Percentiles rank a stretch among this genome's conserved stretches.
These are phyloP conservation scores for Dendrostoma leiphaemia DNA, from an alignment of 2,329 filamentous ascomycete genomes.

Conservation along the genomic window DNA sequence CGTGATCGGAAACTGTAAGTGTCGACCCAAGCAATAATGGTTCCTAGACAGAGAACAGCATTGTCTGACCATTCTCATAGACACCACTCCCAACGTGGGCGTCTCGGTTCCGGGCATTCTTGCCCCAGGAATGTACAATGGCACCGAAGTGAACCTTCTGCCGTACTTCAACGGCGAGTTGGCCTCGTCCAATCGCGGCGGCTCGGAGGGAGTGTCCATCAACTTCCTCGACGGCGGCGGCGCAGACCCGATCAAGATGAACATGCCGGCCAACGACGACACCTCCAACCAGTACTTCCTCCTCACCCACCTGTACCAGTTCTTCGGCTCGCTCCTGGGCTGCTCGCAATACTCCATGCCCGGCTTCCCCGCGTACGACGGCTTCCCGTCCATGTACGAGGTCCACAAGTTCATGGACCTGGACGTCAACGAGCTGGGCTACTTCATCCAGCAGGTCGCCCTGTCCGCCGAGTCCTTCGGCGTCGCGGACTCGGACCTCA, in stretches of 20 bases:
- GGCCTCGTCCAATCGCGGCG: slow-evolving; percentile 51
- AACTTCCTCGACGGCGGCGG: slow-evolving; percentile 63
- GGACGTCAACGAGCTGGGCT: slow-evolving; percentile 47
- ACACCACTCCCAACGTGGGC: slow-evolving; percentile 51
- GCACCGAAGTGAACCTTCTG: slow-evolving; percentile 51
- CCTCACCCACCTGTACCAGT: slow-evolving; percentile 60
- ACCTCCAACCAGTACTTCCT: slow-evolving; percentile 56
- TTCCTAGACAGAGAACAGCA: no score
- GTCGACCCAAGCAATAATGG: not conserved
- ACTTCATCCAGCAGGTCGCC: slow-evolving; percentile 60
- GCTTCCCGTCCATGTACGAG: slow-evolving; percentile 45
- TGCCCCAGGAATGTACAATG: slow-evolving; percentile 46
- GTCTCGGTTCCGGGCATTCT: slow-evolving; percentile 58
- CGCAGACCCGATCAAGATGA: slow-evolving; percentile 51
- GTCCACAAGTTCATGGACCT: slow-evolving; percentile 62
- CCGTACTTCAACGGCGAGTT: slow-evolving; percentile 59
- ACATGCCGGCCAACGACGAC: slow-evolving; percentile 50
- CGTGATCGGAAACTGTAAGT: slow-evolving; percentile 59
- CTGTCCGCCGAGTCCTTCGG: slow-evolving; percentile 57
- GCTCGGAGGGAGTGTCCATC: slow-evolving; percentile 41
- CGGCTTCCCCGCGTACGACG: slow-evolving; percentile 49
- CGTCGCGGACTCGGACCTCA: slow-evolving; percentile 51
- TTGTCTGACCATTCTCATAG: slow-evolving; percentile 26
- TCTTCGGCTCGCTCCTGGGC: slow-evolving; percentile 57
- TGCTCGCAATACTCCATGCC: slow-evolving; percentile 49